Percentiles rank a stretch among this genome's conserved stretches.
These are phyloP conservation scores for Sicyos edulis DNA, from an alignment of 306 rosid species.

Conservation along the genomic window DNA sequence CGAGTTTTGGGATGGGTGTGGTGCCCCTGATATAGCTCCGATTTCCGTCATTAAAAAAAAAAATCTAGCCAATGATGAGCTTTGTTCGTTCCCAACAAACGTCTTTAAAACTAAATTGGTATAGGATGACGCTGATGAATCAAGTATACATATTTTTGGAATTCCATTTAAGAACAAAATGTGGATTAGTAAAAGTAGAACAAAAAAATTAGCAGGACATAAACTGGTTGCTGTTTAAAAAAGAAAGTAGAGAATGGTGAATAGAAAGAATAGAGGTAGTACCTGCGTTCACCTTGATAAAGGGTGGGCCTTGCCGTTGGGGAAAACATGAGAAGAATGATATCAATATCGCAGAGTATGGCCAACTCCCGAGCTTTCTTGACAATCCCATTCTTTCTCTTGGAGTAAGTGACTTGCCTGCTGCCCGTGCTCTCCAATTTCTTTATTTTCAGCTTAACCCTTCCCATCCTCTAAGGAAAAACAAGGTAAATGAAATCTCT, in stretches of 20 bases:
- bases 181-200: neutral
- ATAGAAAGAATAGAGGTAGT: neutral
- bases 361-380: conserved; percentile 83
- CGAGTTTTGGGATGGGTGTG: no score
- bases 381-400: conserved; percentile 72
- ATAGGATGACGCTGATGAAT: neutral
- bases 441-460: conserved; percentile 86
- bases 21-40: no score
- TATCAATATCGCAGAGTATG: conserved; percentile 77
- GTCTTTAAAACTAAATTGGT: no score
- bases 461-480: conserved; percentile 90
- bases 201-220: neutral
- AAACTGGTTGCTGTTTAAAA: neutral
- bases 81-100: no score
- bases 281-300: conserved; percentile 76
- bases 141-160: neutral
- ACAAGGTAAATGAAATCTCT: neutral
- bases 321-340: conserved; percentile 92
- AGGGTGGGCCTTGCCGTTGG: conserved; percentile 81
- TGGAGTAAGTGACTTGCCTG: conserved; percentile 78
- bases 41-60: no score
- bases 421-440: conserved; percentile 72
- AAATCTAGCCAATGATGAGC: no score
- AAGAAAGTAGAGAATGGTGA: neutral
- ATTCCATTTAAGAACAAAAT: neutral